phyloP scores from a whole-genome alignment of 352 stramenopile genomes.

The Phytophthora pistaciae region DNA sequence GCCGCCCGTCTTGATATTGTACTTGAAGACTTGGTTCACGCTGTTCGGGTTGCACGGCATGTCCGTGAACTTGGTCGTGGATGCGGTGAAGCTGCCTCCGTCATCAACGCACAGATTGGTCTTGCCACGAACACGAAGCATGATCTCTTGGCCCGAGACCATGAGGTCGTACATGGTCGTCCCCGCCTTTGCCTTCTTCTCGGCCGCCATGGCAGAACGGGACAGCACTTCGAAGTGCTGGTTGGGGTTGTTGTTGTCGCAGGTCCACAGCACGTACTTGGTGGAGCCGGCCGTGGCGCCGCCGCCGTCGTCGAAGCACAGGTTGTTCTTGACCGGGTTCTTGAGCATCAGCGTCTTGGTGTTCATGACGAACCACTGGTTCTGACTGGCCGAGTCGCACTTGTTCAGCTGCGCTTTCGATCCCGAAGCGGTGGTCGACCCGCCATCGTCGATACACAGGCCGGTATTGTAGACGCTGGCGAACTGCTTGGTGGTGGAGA shows the following conservation, averaged over 20 bases:
- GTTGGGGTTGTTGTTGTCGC: slow-evolving; percentile 26
- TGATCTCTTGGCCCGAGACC: slow-evolving; percentile 33
- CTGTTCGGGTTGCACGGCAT: slow-evolving; percentile 41
- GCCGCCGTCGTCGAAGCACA: slow-evolving; percentile 42
- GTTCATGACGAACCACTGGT: slow-evolving; percentile 39
- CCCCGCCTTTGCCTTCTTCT: slow-evolving; percentile 20
- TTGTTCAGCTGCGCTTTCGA: slow-evolving; percentile 28
- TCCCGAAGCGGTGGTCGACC: slow-evolving; percentile 14
- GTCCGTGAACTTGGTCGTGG: slow-evolving; percentile 32
- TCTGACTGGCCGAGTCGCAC: slow-evolving; percentile 36
- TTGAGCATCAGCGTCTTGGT: slow-evolving; percentile 27
- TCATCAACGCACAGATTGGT: slow-evolving; percentile 47
- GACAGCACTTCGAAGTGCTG: slow-evolving; percentile 30
- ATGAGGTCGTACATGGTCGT: slow-evolving; percentile 34
- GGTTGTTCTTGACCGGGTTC: slow-evolving; percentile 38
- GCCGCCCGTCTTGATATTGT: slow-evolving; percentile 26
- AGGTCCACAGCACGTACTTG: slow-evolving; percentile 31
- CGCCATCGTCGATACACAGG: slow-evolving; percentile 34
- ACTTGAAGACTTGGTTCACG: slow-evolving; percentile 40
- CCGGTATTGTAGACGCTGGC: slow-evolving; percentile 35
- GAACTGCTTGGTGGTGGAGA: slow-evolving; percentile 12
- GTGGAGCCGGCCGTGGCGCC: slow-evolving; percentile 9
- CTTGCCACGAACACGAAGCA: slow-evolving; percentile 35
- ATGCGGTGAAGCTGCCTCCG: slow-evolving; percentile 26
- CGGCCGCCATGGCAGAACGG: slow-evolving; percentile 21